Base-by-base conservation (phyloP, 1,284 basidiomycete genomes). In the Malassezia pachydermatis region DNA sequence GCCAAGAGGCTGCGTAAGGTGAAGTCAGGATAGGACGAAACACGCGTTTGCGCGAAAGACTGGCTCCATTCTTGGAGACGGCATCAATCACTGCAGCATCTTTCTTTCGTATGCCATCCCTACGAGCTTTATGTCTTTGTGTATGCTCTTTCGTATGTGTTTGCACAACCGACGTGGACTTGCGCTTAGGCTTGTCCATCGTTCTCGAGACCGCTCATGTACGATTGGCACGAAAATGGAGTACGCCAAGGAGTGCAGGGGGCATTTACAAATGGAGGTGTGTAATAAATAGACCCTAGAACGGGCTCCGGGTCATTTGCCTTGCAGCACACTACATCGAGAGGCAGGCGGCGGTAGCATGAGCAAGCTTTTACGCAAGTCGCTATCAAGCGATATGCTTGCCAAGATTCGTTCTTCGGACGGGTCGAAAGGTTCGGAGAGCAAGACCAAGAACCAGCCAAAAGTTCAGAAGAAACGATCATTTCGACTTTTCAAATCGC, bases 11-110 rank as follows among this genome's bases (percentile, higher is more conserved):
- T 11, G 41, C 36, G 27, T 36, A 55, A 20, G 54, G 54, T 14
- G 54, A 55, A 10, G 48, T 43, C 23, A 55, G 46, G 11, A 55
- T 27, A 13, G 54, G 54, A 4, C 54, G 44, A 38, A 51, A 55
- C 14, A 51, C 54, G 29, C 39, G 37, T 17, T 36, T 34, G 7
- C 45, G 38, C 13, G 17, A 17, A 4, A n/a, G n/a, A n/a, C n/a
- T n/a, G n/a, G n/a, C n/a, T n/a, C n/a, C n/a, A n/a, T n/a, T n/a
- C n/a, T n/a, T n/a, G n/a, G n/a, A n/a, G n/a, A n/a, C n/a, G n/a
- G n/a, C n/a, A n/a, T n/a, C n/a, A n/a, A n/a, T n/a, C n/a, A n/a
- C n/a, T n/a, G n/a, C n/a, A n/a, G 49, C 49, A 36, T 51, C 49
- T 36, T 51, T 51, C 5, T 43, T 43, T 16, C 40, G 45, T 16